phyloP scores from a whole-genome alignment of 1,139 yeast genomes.

The Geotrichum reessii region DNA sequence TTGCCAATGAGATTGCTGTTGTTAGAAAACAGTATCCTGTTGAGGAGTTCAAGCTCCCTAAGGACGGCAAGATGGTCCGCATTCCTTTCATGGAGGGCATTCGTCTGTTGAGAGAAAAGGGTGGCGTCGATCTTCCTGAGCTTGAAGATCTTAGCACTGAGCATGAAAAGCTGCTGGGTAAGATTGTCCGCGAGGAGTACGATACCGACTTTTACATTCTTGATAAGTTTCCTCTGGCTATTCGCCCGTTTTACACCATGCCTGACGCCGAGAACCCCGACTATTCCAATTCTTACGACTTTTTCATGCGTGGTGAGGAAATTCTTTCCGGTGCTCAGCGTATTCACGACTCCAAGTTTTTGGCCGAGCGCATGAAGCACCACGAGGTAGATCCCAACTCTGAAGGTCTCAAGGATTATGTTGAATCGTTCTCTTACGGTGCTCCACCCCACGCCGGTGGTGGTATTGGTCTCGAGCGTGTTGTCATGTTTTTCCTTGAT shows the following conservation, averaged over 20 bases:
- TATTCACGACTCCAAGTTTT: slow-evolving; percentile 84
- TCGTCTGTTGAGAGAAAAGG: slow-evolving; percentile 72
- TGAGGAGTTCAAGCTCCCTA: slow-evolving; percentile 90
- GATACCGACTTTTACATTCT: slow-evolving; percentile 96
- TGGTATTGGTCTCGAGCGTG: slow-evolving; percentile 98
- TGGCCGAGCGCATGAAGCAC: slow-evolving; percentile 71
- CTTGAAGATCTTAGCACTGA: slow-evolving; percentile 89
- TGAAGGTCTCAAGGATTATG: slow-evolving; percentile 84
- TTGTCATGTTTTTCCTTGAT: slow-evolving; percentile 94
- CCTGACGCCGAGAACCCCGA: slow-evolving; percentile 89
- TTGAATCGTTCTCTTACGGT: slow-evolving; percentile 87
- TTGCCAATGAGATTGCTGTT: slow-evolving; percentile 72
- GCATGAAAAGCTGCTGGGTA: slow-evolving; percentile 89
- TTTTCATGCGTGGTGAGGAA: slow-evolving; percentile 99
- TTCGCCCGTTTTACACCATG: slow-evolving; percentile 99
- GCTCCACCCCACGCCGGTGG: slow-evolving; percentile 99
- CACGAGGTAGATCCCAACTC: slow-evolving; percentile 77
- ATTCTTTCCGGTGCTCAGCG: slow-evolving; percentile 98
- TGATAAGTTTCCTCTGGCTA: slow-evolving; percentile 94
- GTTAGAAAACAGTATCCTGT: slow-evolving; percentile 96
- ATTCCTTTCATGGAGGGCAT: slow-evolving; percentile 89
- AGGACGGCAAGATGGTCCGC: slow-evolving; percentile 69
- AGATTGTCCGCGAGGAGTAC: slow-evolving; percentile 83
- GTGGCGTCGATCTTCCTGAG: slow-evolving; percentile 74
- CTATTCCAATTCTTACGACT: slow-evolving; percentile 86